phyloP scores from a whole-genome alignment of 2,329 filamentous ascomycete genomes.

The Aplosporella prunicola region DNA sequence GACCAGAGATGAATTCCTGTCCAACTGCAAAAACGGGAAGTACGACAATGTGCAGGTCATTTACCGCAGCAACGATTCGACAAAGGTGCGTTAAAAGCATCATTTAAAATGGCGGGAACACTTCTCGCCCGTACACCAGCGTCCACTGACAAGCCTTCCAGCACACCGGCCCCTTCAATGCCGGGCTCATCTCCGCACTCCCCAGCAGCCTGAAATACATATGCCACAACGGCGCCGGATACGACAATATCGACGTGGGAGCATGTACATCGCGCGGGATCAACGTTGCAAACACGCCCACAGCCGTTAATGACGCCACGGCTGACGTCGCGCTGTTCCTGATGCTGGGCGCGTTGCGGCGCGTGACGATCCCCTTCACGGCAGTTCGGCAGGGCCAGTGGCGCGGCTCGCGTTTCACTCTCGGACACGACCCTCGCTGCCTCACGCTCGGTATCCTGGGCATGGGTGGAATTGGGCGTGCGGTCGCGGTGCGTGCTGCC shows the following conservation, averaged over 20 bases:
- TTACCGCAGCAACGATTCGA: conserved; percentile 51
- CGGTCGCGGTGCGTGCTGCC: conserved; percentile 39
- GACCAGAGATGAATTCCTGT: conserved; percentile 46
- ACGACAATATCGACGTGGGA: conserved; percentile 50
- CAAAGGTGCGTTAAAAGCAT: conserved; percentile 24
- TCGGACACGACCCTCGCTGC: conserved; percentile 45
- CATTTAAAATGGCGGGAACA: no score
- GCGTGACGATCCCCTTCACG: conserved; percentile 38
- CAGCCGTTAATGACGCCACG: conserved; percentile 43
- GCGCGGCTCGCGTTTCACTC: conserved; percentile 30
- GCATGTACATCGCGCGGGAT: conserved; percentile 42
- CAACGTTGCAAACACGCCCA: conserved; percentile 37
- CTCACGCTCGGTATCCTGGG: conserved; percentile 49
- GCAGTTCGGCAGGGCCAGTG: conserved; percentile 34
- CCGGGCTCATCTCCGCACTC: conserved; percentile 33
- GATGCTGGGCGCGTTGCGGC: conserved; percentile 43
- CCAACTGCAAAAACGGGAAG: conserved; percentile 44
- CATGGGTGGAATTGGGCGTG: conserved; percentile 51
- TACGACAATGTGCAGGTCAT: conserved; percentile 48
- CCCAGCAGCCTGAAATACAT: conserved; percentile 36
- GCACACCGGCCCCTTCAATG: conserved; percentile 38
- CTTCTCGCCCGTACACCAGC: no score
- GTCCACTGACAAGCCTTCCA: neutral
- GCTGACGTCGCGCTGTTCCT: conserved; percentile 43
- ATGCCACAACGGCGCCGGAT: conserved; percentile 44